Conservation (phyloP, 352 stramenopile genomes). For the Peronospora belbahrii region DNA sequence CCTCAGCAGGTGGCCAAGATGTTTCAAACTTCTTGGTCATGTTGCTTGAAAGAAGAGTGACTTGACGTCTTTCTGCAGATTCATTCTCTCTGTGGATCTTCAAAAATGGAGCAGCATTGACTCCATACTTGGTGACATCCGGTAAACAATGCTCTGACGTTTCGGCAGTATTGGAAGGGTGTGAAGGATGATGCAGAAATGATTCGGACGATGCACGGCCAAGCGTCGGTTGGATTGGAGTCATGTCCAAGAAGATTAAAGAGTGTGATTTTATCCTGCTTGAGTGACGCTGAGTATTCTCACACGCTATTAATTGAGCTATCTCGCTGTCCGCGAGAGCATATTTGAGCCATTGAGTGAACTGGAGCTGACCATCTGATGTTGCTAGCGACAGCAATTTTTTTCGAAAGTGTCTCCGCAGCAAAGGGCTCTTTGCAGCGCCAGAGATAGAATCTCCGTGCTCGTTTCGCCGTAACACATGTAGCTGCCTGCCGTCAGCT, state of each 20-base stretch:
- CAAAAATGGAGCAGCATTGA: conserved; percentile 19
- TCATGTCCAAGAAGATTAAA: conserved; percentile 19
- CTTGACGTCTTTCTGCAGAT: conserved; percentile 1
- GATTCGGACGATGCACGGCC: conserved; percentile 20
- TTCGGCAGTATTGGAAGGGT: not conserved
- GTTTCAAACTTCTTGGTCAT: conserved; percentile 46
- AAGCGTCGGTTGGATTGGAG: conserved; percentile 16
- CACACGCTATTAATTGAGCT: conserved; percentile 31
- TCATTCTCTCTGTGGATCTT: conserved; percentile 10
- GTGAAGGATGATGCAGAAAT: conserved; percentile 10
- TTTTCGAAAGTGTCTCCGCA: conserved; percentile 39
- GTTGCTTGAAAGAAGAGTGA: conserved; percentile 41
- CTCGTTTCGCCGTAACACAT: conserved; percentile 2
- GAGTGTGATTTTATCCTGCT: conserved; percentile 11
- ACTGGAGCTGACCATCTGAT: conserved; percentile 22
- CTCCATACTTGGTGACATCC: conserved; percentile 12
- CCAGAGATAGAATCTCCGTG: conserved; percentile 10
- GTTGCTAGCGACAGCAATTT: conserved; percentile 32
- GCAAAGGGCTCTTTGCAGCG: conserved; percentile 35
- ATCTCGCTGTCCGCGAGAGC: conserved; percentile 27
- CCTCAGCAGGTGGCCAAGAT: conserved; percentile 22
- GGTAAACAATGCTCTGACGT: conserved; percentile 1
- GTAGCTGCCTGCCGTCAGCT: conserved; percentile 6
- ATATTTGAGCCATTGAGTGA: conserved; percentile 32
- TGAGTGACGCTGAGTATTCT: conserved; percentile 6